A percentile compares a stretch with the other conserved stretches of the same genome.
Conservation (phyloP, 352 stramenopile species). For the Albugo candida region DNA sequence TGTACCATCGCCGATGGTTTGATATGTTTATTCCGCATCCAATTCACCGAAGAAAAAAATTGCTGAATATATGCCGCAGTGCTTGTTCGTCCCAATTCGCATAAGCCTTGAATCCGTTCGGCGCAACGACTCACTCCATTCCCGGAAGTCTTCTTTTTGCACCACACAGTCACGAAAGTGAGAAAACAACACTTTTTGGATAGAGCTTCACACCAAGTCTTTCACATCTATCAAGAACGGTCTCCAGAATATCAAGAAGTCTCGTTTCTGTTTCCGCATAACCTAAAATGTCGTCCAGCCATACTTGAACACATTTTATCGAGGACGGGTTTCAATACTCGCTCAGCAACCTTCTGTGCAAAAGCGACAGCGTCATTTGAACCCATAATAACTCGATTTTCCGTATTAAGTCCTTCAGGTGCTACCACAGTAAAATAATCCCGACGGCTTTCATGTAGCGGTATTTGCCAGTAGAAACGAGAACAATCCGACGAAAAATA, state of each 20-base stretch:
- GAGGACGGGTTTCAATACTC: slow-evolving; percentile 1
- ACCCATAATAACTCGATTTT: too few relatives aligned
- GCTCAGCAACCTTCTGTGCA: slow-evolving; percentile 2
- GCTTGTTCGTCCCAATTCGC: slow-evolving; percentile 3
- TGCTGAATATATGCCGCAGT: slow-evolving; percentile 6
- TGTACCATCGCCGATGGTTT: too few relatives aligned
- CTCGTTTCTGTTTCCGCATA: too few relatives aligned
- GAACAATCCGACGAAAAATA: too few relatives aligned
- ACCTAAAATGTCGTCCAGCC: too few relatives aligned
- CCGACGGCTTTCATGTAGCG: background rate
- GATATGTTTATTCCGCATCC: slow-evolving; percentile 4
- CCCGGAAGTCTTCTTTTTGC: slow-evolving; percentile 8
- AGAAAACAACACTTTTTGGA: too few relatives aligned
- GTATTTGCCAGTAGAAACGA: slow-evolving; percentile 3
- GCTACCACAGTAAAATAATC: slow-evolving; percentile 4
- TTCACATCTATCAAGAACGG: slow-evolving; percentile 4
- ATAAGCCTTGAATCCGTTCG: slow-evolving; percentile 10
- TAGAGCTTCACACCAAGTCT: slow-evolving; percentile 16
- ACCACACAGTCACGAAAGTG: slow-evolving; percentile 8
- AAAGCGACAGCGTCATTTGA: slow-evolving; percentile 8
- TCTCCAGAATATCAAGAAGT: slow-evolving; percentile 9
- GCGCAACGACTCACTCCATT: slow-evolving; percentile 7
- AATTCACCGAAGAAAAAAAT: too few relatives aligned
- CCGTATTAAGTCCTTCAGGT: slow-evolving; percentile 11
- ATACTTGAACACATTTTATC: slow-evolving; percentile 4